Evolutionary conservation across 2,329 filamentous ascomycete species (phyloP).

Genomic region (Aureobasidium sp.): DNA sequence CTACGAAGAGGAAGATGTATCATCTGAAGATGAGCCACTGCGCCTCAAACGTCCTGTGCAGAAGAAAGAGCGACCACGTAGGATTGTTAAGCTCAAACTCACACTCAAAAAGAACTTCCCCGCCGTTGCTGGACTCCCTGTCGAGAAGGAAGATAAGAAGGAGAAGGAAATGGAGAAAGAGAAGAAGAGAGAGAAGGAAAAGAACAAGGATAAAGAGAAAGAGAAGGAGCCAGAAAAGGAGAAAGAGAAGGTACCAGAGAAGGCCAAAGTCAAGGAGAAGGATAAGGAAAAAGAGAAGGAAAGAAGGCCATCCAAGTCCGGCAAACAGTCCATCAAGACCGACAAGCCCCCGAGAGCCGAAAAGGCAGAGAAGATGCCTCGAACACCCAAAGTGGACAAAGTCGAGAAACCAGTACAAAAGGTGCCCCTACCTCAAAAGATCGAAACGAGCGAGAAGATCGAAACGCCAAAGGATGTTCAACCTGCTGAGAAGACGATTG

Average conservation of each 20-base stretch:
- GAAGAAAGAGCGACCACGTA: slow-evolving; percentile 13
- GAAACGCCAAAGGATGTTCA: slow-evolving; percentile 17
- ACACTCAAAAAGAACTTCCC: slow-evolving; percentile 17
- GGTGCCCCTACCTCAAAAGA: neutral
- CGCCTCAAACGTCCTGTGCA: slow-evolving; percentile 17
- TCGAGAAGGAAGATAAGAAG: slow-evolving; percentile 13
- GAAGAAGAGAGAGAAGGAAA: slow-evolving; percentile 9
- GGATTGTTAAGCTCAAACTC: slow-evolving; percentile 24
- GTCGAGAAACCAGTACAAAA: slow-evolving; percentile 17
- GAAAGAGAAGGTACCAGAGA: slow-evolving; percentile 16
- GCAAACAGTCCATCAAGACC: slow-evolving; percentile 11
- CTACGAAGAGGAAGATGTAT: slow-evolving; percentile 44
- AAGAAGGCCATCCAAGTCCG: slow-evolving; percentile 18
- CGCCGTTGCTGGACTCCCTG: slow-evolving; percentile 5
- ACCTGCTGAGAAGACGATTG: slow-evolving; percentile 7
- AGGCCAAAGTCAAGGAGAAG: slow-evolving; percentile 22
- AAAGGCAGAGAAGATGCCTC: slow-evolving; percentile 15
- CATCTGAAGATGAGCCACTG: slow-evolving; percentile 13
- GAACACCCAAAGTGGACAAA: neutral
- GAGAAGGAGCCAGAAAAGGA: slow-evolving; percentile 22
- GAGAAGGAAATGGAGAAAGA: slow-evolving; percentile 8
- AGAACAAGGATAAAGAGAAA: slow-evolving; percentile 23
- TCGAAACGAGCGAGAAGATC: slow-evolving; percentile 11
- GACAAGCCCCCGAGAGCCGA: slow-evolving; percentile 15
- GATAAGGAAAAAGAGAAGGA: slow-evolving; percentile 21